Conservation (phyloP, 768 basidiomycete genomes). For the Psilocybe tampanensis region DNA sequence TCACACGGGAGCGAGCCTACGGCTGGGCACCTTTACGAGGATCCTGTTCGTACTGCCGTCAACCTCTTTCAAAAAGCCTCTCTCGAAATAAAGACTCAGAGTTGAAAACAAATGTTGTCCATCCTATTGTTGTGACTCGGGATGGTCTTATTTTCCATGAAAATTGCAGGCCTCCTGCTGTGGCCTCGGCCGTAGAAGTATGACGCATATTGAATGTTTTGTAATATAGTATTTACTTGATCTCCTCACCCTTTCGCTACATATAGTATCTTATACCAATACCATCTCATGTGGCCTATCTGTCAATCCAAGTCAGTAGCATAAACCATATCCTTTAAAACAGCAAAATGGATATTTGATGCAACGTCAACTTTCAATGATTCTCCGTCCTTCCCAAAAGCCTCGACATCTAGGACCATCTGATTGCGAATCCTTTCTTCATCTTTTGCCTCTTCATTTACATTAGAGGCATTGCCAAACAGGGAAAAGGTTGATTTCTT, state of each 20-base stretch:
- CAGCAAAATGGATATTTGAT: conserved; percentile 51
- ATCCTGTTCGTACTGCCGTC: conserved; percentile 56
- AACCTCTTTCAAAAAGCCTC: conserved; percentile 34
- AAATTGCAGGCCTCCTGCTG: conserved; percentile 32
- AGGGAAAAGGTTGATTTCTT: conserved; percentile 80
- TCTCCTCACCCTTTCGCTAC: not conserved
- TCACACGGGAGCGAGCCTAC: conserved; percentile 54
- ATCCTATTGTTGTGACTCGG: conserved; percentile 31
- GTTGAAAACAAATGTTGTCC: conserved; percentile 42
- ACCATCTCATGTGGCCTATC: too few species aligned
- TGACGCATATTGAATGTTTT: not conserved
- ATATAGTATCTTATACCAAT: not conserved
- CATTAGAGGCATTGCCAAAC: conserved; percentile 57
- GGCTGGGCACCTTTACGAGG: conserved; percentile 64
- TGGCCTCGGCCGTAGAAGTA: not conserved
- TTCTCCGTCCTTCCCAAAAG: conserved; percentile 78
- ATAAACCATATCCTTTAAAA: conserved; percentile 64
- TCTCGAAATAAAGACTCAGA: conserved; percentile 9
- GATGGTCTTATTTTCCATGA: conserved; percentile 63
- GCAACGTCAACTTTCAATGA: conserved; percentile 66
- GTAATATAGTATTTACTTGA: not conserved
- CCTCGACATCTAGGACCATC: conserved; percentile 84
- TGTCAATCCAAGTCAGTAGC: conserved; percentile 36
- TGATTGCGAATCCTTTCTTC: conserved; percentile 88
- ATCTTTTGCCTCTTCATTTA: conserved; percentile 74